These are phyloP conservation scores for Ceratocystis papillata DNA, from an alignment of 2,329 filamentous ascomycete species.

Conservation along the genomic window DNA sequence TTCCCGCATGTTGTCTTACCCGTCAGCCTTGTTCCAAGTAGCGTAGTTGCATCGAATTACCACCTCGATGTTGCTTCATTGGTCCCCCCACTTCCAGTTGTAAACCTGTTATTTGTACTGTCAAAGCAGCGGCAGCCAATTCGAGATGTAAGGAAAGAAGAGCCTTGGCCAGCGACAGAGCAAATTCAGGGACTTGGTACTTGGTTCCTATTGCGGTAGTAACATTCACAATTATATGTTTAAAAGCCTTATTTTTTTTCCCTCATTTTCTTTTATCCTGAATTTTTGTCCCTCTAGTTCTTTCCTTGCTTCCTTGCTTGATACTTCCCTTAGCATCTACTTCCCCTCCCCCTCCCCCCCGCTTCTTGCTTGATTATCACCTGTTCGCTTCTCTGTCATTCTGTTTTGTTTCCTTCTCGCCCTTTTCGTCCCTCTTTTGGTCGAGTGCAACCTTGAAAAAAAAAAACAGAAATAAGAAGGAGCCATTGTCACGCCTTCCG, in stretches of 20 bases:
- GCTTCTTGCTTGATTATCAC: neutral
- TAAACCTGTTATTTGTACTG: neutral
- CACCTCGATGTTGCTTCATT: neutral
- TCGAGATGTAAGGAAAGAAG: neutral
- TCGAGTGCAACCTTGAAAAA: neutral
- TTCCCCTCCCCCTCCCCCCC: neutral
- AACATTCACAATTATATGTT: neutral
- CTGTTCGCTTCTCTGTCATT: neutral
- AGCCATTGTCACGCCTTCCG: constrained; percentile 4
- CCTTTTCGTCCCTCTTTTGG: neutral
- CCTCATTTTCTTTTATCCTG: neutral
- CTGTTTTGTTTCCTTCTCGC: neutral
- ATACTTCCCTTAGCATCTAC: neutral
- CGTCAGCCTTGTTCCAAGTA: no score
- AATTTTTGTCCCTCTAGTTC: neutral
- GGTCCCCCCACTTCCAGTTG: neutral
- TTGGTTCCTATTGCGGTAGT: neutral
- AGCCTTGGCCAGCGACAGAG: neutral
- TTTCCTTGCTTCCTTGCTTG: neutral
- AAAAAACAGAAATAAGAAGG: constrained; percentile 5
- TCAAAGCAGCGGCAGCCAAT: neutral
- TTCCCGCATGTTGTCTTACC: no score
- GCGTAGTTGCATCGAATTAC: no score
- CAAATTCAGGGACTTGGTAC: neutral
- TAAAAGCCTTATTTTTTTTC: neutral